Percentiles rank a stretch among this genome's conserved stretches.
phyloP scores from a whole-genome alignment of 2,329 filamentous ascomycete genomes.

The Fusarium verrucosum region DNA sequence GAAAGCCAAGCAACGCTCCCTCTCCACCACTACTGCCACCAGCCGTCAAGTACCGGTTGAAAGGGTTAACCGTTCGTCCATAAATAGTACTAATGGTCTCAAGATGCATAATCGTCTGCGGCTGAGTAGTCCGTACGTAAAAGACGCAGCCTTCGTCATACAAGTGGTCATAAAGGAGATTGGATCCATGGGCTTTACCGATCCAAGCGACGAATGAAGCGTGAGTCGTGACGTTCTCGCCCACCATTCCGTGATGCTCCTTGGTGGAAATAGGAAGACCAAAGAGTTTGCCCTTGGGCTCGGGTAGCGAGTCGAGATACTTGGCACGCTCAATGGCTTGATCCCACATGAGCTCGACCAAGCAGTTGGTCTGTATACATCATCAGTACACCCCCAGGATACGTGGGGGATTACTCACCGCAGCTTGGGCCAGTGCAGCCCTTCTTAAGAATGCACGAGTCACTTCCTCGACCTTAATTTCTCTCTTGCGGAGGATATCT shows the following conservation, averaged over 20 bases:
- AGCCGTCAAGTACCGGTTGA: conserved; percentile 66
- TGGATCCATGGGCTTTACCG: conserved; percentile 47
- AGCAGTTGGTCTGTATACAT: conserved; percentile 45
- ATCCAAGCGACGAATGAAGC: conserved; percentile 47
- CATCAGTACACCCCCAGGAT: not conserved
- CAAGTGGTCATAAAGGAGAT: conserved; percentile 45
- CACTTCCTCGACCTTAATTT: conserved; percentile 42
- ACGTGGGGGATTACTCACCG: conserved; percentile 14
- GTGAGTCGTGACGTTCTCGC: conserved; percentile 42
- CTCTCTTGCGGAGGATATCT: conserved; percentile 25
- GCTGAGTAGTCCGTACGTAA: conserved; percentile 74
- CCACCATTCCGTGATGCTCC: conserved; percentile 51
- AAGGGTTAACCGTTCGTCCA: conserved; percentile 70
- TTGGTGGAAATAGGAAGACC: conserved; percentile 51
- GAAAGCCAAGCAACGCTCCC: conserved; percentile 52
- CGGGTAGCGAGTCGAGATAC: conserved; percentile 47
- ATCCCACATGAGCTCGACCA: conserved; percentile 50
- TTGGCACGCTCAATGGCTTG: conserved; percentile 48
- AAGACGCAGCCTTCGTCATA: conserved; percentile 47
- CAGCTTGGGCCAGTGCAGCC: conserved; percentile 42
- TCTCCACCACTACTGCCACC: conserved; percentile 73
- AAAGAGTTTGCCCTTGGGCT: conserved; percentile 47
- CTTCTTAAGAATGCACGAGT: conserved; percentile 41
- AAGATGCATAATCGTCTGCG: conserved; percentile 64
- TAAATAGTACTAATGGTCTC: conserved; percentile 72